Base-by-base conservation (phyloP, 495 filamentous ascomycete genomes). In the Aspergillus hancockii region DNA sequence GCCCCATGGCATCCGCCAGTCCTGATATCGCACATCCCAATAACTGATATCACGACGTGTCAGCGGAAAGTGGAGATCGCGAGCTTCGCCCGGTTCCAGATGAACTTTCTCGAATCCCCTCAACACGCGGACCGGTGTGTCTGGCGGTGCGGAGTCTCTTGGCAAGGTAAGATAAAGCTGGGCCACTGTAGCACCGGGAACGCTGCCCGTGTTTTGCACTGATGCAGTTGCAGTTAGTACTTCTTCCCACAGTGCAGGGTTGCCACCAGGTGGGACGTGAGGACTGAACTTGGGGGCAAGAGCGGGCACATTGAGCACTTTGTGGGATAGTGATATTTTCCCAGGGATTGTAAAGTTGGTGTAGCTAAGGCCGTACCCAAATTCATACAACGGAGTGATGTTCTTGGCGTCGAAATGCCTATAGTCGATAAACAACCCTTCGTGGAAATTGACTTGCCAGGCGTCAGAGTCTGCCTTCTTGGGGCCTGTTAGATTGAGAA, bases 371-470 rank as follows among this genome's bases (percentile, higher is more conserved):
- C 86, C 86, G 57, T 80, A 86, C 18, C 85, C 86, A 60, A 88
- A 90, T 57, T 82, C 79, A 62, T 83, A 88, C 8, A 80, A 71
- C 1, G 83, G 82, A 3, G 70, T 73, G 54, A 86, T 78, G 52
- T 83, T 80, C 16, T 77, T 61, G 38, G 74, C 75, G 63, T 88
- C 84, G 53, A 89, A 88, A 49, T 81, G 75, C 21, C 84, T 77
- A 59, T 89, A 89, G 65, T 89, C 87, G 51, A 89, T 75, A 38
- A 80, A 81, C 0, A 85, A 65, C 18, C 83, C 85, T 64, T 88
- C 85, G 16, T 63, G 68, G 63, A 86, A 89, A 45, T 84, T 69
- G 19, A 74, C 75, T 62, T 86, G 82, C 31, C 46, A 49, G 12
- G 16, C 46, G 22, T 6, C 3, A 13, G 28, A 14, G 1, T 12